phyloP scores from a whole-genome alignment of 116 monocot species.

The Cymodocea nodosa region DNA sequence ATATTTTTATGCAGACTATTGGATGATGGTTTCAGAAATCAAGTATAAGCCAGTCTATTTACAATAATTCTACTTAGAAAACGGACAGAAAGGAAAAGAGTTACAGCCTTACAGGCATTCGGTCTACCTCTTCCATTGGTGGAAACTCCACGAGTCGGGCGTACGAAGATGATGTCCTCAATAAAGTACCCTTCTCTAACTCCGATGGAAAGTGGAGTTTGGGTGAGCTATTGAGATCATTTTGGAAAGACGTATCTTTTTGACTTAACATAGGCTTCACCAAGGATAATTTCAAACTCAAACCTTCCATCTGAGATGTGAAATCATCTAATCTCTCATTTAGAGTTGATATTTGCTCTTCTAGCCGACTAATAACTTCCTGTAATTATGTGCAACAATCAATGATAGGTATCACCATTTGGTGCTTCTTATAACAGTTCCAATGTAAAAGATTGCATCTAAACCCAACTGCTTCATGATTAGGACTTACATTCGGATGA shows the following conservation, averaged over 20 bases:
- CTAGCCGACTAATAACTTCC: conserved; percentile 51
- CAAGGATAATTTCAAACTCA: conserved; percentile 42
- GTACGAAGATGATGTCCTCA: conserved; percentile 62
- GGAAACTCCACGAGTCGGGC: conserved; percentile 55
- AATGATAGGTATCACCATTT: background rate
- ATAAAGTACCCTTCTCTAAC: conserved; percentile 62
- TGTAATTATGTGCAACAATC: conserved; percentile 3
- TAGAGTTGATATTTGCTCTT: conserved; percentile 78
- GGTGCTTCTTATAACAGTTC: background rate
- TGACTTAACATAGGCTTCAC: conserved; percentile 39
- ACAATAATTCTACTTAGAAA: background rate
- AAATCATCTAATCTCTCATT: conserved; percentile 89
- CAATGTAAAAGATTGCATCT: background rate
- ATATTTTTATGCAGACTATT: too few relatives aligned
- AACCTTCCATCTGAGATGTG: conserved; percentile 56
- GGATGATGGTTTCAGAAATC: too few relatives aligned
- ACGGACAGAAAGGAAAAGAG: background rate
- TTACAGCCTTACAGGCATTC: background rate
- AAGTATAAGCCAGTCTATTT: too few relatives aligned
- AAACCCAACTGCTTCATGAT: background rate
- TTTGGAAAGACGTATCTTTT: conserved; percentile 44
- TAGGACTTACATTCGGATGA: conserved; percentile 35
- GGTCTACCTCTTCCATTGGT: conserved; percentile 68
- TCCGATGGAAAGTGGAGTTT: conserved; percentile 58
- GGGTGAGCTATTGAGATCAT: conserved; percentile 61